Percentiles rank a stretch among this genome's conserved stretches.
Evolutionary conservation across 208 protist species (phyloP).

Genomic region (Trypanosoma congolense): DNA sequence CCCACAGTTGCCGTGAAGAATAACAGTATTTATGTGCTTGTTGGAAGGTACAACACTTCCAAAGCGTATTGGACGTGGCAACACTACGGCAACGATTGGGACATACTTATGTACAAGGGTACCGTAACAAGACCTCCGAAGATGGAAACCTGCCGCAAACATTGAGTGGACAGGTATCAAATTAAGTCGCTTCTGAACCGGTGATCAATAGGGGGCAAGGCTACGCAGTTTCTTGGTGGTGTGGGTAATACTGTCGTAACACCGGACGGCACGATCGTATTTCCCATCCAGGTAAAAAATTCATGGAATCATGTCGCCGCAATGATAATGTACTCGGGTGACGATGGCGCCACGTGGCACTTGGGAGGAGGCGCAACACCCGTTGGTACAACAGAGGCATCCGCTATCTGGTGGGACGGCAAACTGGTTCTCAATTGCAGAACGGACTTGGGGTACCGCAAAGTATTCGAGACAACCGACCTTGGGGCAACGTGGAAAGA

Average conservation of each 20-base stretch:
- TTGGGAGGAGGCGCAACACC: not conserved
- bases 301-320: not conserved
- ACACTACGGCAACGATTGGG: not conserved
- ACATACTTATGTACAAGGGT: slow-evolving; percentile 1
- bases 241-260: not conserved
- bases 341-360: not conserved
- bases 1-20: not conserved
- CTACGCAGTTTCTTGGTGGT: not conserved
- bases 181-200: no score
- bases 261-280: not conserved
- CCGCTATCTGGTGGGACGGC: not conserved
- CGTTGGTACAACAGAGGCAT: not conserved
- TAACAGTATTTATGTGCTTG: not conserved
- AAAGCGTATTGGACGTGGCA: not conserved
- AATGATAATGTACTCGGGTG: not conserved
- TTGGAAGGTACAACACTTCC: slow-evolving; percentile 1
- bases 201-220: not conserved
- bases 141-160: no score
- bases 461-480: not conserved
- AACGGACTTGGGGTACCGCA: not conserved
- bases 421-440: not conserved
- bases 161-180: no score
- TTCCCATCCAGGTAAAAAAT: not conserved
- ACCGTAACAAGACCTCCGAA: no score
- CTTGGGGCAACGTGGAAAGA: not conserved